Evolutionary conservation across 1,284 basidiomycete species (phyloP).

Genomic region (Trametes polyzona): DNA sequence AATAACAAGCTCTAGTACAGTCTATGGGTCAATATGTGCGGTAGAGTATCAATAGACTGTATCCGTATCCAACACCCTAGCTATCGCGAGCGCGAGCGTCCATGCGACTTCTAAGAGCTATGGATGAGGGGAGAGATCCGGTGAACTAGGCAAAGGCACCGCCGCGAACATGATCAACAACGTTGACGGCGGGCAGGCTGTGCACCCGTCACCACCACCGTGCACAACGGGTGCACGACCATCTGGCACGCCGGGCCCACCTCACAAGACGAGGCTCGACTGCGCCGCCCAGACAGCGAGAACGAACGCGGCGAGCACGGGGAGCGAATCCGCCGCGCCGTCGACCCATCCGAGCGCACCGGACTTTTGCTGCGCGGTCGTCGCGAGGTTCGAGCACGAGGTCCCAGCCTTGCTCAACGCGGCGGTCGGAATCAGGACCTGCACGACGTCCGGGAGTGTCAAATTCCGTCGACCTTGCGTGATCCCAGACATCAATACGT

Average conservation of each 20-base stretch:
- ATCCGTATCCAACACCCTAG: not conserved
- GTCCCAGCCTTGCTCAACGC: conserved; percentile 27
- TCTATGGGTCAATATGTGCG: not conserved
- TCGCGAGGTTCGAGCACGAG: conserved; percentile 21
- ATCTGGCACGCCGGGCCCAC: not conserved
- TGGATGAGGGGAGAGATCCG: not conserved
- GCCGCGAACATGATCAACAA: not conserved
- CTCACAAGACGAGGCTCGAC: conserved; percentile 9
- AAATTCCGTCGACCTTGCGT: too few relatives aligned
- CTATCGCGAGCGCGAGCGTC: not conserved
- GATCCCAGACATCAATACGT: conserved; percentile 14
- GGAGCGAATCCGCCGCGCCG: conserved; percentile 1
- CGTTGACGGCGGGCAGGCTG: not conserved
- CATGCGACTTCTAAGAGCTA: not conserved
- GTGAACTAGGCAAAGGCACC: not conserved
- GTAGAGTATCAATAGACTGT: not conserved
- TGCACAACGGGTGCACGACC: not conserved
- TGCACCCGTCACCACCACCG: not conserved
- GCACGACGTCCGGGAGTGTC: not conserved
- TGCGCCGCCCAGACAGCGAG: conserved; percentile 12
- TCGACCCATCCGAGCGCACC: conserved; percentile 10
- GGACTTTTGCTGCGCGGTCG: conserved; percentile 17
- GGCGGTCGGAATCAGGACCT: conserved; percentile 32
- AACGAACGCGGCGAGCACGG: conserved; percentile 11
- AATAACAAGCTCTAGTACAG: not conserved